These are phyloP conservation scores for Blastobotrys aristatus DNA, from an alignment of 1,139 yeast species.

Conservation along the genomic window DNA sequence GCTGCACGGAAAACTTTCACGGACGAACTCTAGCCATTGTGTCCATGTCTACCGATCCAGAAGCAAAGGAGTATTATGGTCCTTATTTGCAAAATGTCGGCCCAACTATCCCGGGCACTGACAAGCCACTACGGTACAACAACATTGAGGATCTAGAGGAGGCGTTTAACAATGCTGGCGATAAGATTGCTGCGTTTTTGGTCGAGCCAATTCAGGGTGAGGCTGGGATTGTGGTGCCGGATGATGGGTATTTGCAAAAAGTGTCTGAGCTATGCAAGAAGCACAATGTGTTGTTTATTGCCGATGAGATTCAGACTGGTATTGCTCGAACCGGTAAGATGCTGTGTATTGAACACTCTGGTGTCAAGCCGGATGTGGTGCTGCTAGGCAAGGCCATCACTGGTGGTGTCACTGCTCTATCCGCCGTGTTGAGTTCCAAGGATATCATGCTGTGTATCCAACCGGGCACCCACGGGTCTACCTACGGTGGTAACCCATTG, in stretches of 20 bases:
- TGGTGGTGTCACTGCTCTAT: constrained; percentile 92
- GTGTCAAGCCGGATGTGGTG: constrained; percentile 79
- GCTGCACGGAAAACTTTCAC: constrained; percentile 88
- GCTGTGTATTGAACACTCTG: constrained; percentile 85
- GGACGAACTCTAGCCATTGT: constrained; percentile 95
- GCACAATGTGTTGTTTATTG: constrained; percentile 80
- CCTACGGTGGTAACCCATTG: constrained; percentile 97
- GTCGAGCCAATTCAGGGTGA: constrained; percentile 98
- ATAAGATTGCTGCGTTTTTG: constrained; percentile 83
- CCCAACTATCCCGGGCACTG: constrained; percentile 60
- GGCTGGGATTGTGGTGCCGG: constrained; percentile 97
- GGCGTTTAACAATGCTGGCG: constrained; percentile 81
- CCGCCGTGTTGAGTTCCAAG: constrained; percentile 81
- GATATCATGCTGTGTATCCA: constrained; percentile 87
- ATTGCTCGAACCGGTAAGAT: constrained; percentile 95
- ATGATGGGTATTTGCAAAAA: constrained; percentile 65
- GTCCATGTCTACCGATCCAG: constrained; percentile 95
- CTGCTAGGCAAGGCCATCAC: constrained; percentile 91
- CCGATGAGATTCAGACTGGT: constrained; percentile 98
- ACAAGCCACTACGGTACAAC: constrained; percentile 35
- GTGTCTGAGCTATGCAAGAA: constrained; percentile 75
- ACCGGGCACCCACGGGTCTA: constrained; percentile 97
- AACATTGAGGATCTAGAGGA: constrained; percentile 78
- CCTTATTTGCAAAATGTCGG: constrained; percentile 86
- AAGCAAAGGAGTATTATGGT: constrained; percentile 84